Base-by-base conservation (phyloP, 176 grass and related monocot species). In the Phoenix roebelenii region DNA sequence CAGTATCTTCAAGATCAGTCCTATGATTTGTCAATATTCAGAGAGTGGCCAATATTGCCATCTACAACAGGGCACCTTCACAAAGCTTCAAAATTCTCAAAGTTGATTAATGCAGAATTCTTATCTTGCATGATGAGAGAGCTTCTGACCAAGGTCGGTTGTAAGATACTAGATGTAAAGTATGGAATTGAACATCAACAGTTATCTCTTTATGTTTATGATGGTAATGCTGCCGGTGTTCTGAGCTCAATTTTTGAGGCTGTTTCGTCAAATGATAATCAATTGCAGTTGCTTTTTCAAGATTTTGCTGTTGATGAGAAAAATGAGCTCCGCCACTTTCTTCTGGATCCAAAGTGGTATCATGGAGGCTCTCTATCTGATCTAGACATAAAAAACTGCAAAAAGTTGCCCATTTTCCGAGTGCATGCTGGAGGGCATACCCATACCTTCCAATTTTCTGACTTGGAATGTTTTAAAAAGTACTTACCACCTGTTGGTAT, bases 341-440 rank as follows among this genome's bases (percentile, higher is more conserved):
- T 96, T 84, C 73, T 96, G 66, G 91, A 96, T 72, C 72, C 91
- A 28, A 96, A 96, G 76, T 96, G 91, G 91, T 96, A 90, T 73
- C 35, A 87, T 32, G 79, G 74, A 35, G 53, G 30, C 10, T 60
- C 68, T 66, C 65, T 96, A 73, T 80, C 83, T 85, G 77, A 85
- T 23, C 23, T 69, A 58, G 77, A 80, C 78, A 82, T 82, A 84
- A 81, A 75, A 59, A 77, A 76, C 60, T 96, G 86, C 68, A 96
- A 87, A 80, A 83, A 73, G 63, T 64, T 96, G 32, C 91, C 91
- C 23, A 96, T 96, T 58, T 96, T 84, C 54, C 86, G 53, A 63
- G 72, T 90, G 53, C 85, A 79, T 67, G 57, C 80, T 77, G 77
- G 72, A 69, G 72, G 72, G 23, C 83, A 77, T 84, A 67, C 57